Percentiles rank a stretch among this genome's conserved stretches.
These are phyloP conservation scores for Blastomyces emzantsi DNA, from an alignment of 2,329 filamentous ascomycete species.

Conservation along the genomic window DNA sequence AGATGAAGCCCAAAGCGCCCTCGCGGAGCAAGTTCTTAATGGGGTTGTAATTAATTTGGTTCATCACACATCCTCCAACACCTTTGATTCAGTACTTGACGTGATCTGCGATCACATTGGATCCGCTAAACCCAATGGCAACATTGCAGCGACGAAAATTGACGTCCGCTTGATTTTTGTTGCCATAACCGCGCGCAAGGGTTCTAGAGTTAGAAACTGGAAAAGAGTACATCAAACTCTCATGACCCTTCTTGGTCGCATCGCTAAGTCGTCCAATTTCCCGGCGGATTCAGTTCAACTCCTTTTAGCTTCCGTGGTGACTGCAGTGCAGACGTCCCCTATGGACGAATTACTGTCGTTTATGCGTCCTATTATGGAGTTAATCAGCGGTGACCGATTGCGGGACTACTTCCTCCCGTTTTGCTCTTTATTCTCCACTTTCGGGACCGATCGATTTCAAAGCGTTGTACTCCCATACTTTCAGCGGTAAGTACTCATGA, in stretches of 20 bases:
- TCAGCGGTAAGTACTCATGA: conserved; percentile 50
- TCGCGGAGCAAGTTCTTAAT: conserved; percentile 54
- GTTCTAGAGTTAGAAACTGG: conserved; percentile 67
- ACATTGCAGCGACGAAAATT: conserved; percentile 30
- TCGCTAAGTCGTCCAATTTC: conserved; percentile 20
- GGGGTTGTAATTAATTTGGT: conserved; percentile 73
- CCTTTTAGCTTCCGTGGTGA: conserved; percentile 45
- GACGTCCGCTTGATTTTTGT: conserved; percentile 45
- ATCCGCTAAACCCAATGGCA: conserved; percentile 24
- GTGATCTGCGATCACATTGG: conserved; percentile 48
- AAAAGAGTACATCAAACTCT: conserved; percentile 50
- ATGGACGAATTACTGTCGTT: conserved; percentile 69
- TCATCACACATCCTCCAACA: conserved; percentile 68
- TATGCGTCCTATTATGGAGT: conserved; percentile 56
- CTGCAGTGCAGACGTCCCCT: conserved; percentile 65
- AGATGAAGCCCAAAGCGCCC: conserved; percentile 23
- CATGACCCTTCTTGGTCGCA: conserved; percentile 43
- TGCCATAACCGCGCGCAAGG: conserved; percentile 69
- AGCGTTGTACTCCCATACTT: conserved; percentile 72
- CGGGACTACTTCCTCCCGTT: conserved; percentile 72
- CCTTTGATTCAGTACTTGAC: conserved; percentile 60
- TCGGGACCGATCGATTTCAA: conserved; percentile 65
- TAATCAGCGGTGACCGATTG: conserved; percentile 56
- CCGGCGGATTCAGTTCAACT: conserved; percentile 23
- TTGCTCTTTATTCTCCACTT: conserved; percentile 68